Evolutionary conservation across 306 rosid species (phyloP).

Genomic region (Quercus gilva): DNA sequence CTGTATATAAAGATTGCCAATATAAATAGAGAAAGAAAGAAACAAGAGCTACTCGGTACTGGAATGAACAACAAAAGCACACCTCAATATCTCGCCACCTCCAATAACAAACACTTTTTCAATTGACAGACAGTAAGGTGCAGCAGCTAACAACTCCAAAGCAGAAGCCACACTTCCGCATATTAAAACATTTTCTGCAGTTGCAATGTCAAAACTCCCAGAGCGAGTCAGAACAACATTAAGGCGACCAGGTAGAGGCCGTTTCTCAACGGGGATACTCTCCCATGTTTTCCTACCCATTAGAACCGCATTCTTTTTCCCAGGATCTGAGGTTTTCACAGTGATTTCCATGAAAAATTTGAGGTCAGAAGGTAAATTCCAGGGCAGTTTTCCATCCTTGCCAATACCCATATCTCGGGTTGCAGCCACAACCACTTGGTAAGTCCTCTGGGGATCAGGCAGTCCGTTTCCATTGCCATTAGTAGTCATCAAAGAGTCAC

Average conservation of each 20-base stretch:
- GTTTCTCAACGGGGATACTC: slow-evolving; percentile 57
- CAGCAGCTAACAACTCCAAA: slow-evolving; percentile 80
- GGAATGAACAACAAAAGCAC: slow-evolving; percentile 1
- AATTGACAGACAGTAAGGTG: slow-evolving; percentile 87
- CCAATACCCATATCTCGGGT: slow-evolving; percentile 86
- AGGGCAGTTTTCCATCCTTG: slow-evolving; percentile 81
- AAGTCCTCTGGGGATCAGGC: slow-evolving; percentile 66
- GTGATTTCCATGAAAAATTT: slow-evolving; percentile 73
- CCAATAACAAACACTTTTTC: slow-evolving; percentile 93
- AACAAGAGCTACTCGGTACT: slow-evolving; percentile 3
- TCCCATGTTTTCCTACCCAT: slow-evolving; percentile 99
- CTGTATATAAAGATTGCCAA: slow-evolving; percentile 43
- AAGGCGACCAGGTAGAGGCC: slow-evolving; percentile 84
- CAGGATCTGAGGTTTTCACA: slow-evolving; percentile 60
- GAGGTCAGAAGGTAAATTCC: slow-evolving; percentile 79
- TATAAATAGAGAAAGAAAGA: slow-evolving; percentile 16
- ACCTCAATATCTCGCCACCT: slow-evolving; percentile 88
- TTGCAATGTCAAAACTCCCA: slow-evolving; percentile 88
- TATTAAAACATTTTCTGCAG: slow-evolving; percentile 85
- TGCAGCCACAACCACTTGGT: slow-evolving; percentile 89
- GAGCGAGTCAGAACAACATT: slow-evolving; percentile 95
- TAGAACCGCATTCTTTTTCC: slow-evolving; percentile 79
- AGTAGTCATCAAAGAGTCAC: slow-evolving; percentile 45
- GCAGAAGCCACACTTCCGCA: slow-evolving; percentile 91
- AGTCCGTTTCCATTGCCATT: slow-evolving; percentile 53